Evolutionary conservation across 805 yeast genomes (phyloP).

Genomic region (Saturnispora quitensis): DNA sequence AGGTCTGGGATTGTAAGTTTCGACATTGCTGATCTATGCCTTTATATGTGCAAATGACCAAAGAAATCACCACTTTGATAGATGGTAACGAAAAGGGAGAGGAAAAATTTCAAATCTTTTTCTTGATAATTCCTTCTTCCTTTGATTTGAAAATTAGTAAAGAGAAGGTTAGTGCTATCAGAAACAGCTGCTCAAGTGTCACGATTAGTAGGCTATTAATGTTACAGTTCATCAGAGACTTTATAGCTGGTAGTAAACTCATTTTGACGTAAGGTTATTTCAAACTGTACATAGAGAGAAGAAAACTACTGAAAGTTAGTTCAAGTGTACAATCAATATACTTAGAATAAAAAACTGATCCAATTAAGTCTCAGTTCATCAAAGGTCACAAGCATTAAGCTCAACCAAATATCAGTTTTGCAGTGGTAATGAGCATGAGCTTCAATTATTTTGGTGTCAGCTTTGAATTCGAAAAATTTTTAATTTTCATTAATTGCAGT

Average conservation of each 20-base stretch:
- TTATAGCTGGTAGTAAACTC: no score
- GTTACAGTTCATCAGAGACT: no score
- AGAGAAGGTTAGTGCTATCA: no score
- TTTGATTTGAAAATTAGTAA: no score
- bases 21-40: neutral
- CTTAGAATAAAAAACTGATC: no score
- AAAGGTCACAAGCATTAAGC: neutral
- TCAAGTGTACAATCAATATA: no score
- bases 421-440: neutral
- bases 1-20: constrained; percentile 44
- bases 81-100: neutral
- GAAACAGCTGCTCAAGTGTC: no score
- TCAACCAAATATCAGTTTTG: neutral
- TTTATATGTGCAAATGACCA: neutral
- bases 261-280: no score
- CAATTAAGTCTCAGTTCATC: neutral
- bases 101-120: neutral
- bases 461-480: neutral
- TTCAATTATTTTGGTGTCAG: neutral
- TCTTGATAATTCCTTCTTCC: neutral
- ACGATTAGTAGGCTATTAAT: no score
- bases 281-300: no score
- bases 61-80: neutral
- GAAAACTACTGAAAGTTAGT: no score
- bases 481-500: neutral